Percentiles rank a stretch among this genome's conserved stretches.
phyloP scores from a whole-genome alignment of 2,329 filamentous ascomycete species.

The Epicoccum nigrum region DNA sequence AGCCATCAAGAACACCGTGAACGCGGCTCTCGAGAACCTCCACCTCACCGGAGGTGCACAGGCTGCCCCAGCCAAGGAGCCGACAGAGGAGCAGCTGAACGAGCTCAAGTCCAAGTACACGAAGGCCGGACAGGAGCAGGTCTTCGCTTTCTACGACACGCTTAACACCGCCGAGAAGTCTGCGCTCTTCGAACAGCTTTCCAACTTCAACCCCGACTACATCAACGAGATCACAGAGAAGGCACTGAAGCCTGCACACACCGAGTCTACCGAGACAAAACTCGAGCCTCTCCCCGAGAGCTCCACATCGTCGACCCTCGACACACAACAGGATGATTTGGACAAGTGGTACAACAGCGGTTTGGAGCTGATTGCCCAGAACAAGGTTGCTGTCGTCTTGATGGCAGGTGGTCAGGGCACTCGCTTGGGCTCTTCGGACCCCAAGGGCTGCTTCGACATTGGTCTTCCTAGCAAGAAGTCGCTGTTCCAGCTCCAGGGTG shows the following conservation, averaged over 20 bases:
- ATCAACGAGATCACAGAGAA: constrained; percentile 87
- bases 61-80: constrained; percentile 54
- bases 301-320: constrained; percentile 87
- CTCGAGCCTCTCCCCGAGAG: constrained; percentile 89
- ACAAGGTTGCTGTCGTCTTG: constrained; percentile 82
- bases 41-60: constrained; percentile 46
- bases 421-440: constrained; percentile 88
- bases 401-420: constrained; percentile 98
- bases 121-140: constrained; percentile 77
- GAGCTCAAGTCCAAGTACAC: constrained; percentile 74
- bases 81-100: constrained; percentile 69
- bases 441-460: constrained; percentile 98
- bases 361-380: constrained; percentile 68
- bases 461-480: constrained; percentile 91
- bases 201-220: constrained; percentile 78
- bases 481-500: constrained; percentile 95
- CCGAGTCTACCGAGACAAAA: constrained; percentile 58
- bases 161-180: constrained; percentile 76
- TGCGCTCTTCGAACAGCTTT: constrained; percentile 79
- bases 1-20: constrained; percentile 50
- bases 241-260: constrained; percentile 77
- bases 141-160: constrained; percentile 86
- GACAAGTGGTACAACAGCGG: constrained; percentile 81
- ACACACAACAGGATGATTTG: constrained; percentile 79
- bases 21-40: constrained; percentile 51